Conservation (phyloP, 805 yeast genomes). For the Saturnispora zaruensis region DNA sequence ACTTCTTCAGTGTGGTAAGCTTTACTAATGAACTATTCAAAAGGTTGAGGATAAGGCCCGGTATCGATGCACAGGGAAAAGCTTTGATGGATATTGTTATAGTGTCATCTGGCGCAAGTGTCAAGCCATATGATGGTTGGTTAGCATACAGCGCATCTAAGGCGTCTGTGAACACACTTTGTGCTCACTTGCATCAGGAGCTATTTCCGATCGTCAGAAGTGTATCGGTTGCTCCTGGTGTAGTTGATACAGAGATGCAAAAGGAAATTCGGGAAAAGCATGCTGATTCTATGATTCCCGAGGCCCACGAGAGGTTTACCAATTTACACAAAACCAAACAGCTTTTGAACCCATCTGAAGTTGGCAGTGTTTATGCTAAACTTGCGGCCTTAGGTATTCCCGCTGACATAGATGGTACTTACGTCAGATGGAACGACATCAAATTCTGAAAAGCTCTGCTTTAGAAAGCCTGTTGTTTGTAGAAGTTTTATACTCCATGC, state of each 20-base stretch:
- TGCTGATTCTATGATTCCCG: constrained; percentile 51
- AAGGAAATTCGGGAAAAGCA: constrained; percentile 59
- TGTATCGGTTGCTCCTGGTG: constrained; percentile 87
- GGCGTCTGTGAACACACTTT: constrained; percentile 81
- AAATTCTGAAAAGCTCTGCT: neutral
- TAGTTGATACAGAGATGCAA: constrained; percentile 90
- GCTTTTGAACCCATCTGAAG: constrained; percentile 60
- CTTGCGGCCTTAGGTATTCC: constrained; percentile 56
- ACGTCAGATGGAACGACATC: constrained; percentile 39
- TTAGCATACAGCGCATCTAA: constrained; percentile 87
- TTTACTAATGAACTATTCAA: constrained; percentile 46
- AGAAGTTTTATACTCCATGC: too few species aligned
- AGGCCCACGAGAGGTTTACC: constrained; percentile 51
- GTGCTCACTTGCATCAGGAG: constrained; percentile 58
- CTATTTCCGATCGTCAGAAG: constrained; percentile 47
- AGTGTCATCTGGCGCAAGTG: constrained; percentile 86
- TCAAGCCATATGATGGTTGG: constrained; percentile 64
- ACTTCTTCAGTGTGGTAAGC: constrained; percentile 66
- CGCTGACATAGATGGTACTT: constrained; percentile 53
- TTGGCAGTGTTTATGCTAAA: constrained; percentile 62
- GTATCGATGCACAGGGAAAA: neutral
- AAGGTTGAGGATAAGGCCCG: constrained; percentile 40
- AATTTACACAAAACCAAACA: constrained; percentile 50
- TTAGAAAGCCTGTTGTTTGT: neutral
- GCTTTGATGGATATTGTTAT: constrained; percentile 35